phyloP scores from a whole-genome alignment of 352 stramenopile species.

The Thalassiosira ordinaria region DNA sequence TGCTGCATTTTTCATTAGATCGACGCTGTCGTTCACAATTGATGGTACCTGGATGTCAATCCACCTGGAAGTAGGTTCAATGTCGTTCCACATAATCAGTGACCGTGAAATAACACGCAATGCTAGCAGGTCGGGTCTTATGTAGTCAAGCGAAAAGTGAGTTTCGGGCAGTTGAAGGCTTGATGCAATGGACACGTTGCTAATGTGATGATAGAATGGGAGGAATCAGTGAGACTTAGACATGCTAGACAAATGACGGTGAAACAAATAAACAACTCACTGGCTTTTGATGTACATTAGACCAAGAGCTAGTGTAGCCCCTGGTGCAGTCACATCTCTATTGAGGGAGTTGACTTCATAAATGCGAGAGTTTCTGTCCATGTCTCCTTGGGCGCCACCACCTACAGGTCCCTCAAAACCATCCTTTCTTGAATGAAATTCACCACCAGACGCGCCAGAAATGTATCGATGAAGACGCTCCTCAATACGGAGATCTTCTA shows the following conservation, averaged over 20 bases:
- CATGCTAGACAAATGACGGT: neutral
- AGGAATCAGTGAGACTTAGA: no score
- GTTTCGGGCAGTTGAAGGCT: slow-evolving; percentile 93
- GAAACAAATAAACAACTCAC: slow-evolving; percentile 76
- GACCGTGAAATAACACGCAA: slow-evolving; percentile 93
- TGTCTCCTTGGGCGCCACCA: slow-evolving; percentile 48
- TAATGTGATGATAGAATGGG: no score
- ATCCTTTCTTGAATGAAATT: slow-evolving; percentile 53
- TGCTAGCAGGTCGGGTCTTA: slow-evolving; percentile 94
- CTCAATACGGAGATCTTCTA: slow-evolving; percentile 96
- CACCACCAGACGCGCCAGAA: slow-evolving; percentile 80
- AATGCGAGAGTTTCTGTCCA: slow-evolving; percentile 83
- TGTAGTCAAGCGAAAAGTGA: slow-evolving; percentile 94
- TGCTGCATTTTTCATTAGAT: slow-evolving; percentile 46
- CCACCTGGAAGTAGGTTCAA: slow-evolving; percentile 91
- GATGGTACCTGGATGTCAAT: slow-evolving; percentile 88
- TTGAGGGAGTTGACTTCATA: slow-evolving; percentile 93
- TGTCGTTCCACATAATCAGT: slow-evolving; percentile 94
- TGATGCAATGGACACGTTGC: slow-evolving; percentile 75
- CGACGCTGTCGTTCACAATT: slow-evolving; percentile 62
- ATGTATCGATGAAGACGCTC: slow-evolving; percentile 96
- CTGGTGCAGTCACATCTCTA: slow-evolving; percentile 93
- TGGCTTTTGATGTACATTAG: slow-evolving; percentile 96
- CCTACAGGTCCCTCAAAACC: slow-evolving; percentile 49
- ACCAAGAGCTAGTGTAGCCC: slow-evolving; percentile 91